A percentile compares a stretch with the other conserved stretches of the same genome.
These are phyloP conservation scores for Lentinula sp. DNA, from an alignment of 768 basidiomycete species.

Conservation along the genomic window DNA sequence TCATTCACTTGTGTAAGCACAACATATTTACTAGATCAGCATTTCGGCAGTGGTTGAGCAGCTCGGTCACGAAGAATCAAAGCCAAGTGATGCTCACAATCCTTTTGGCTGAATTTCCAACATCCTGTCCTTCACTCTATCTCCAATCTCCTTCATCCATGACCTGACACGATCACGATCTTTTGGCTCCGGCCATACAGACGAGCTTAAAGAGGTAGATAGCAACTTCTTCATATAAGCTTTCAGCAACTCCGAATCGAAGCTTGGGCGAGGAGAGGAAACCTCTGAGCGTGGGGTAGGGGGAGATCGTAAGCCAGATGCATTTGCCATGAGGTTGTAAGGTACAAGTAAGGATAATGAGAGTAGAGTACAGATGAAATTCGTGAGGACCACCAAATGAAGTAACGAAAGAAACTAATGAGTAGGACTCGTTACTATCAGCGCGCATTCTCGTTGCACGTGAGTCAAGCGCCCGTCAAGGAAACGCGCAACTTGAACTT, in stretches of 20 bases:
- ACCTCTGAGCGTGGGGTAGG: constrained; percentile 56
- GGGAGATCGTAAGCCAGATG: constrained; percentile 54
- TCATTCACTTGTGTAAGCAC: constrained; percentile 82
- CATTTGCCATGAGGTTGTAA: constrained; percentile 15
- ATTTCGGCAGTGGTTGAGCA: constrained; percentile 9
- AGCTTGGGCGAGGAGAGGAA: constrained; percentile 51
- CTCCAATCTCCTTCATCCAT: constrained; percentile 82
- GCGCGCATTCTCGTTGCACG: neutral
- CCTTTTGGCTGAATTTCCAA: constrained; percentile 74
- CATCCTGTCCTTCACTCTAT: constrained; percentile 83
- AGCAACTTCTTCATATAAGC: constrained; percentile 81
- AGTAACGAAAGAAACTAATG: neutral
- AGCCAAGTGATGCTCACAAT: constrained; percentile 51
- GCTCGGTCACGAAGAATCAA: constrained; percentile 3
- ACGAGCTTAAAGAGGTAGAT: constrained; percentile 57
- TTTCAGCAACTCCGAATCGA: constrained; percentile 69
- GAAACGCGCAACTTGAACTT: no score
- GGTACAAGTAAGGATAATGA: neutral
- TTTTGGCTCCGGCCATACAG: constrained; percentile 60
- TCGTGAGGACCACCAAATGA: neutral
- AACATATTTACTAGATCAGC: constrained; percentile 64
- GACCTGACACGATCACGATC: constrained; percentile 65
- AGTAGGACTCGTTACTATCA: neutral
- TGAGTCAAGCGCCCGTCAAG: neutral
- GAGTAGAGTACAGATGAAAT: neutral